Evolutionary conservation across 2,329 filamentous ascomycete genomes (phyloP).

Genomic region (Rhexocercosporidium sp.): DNA sequence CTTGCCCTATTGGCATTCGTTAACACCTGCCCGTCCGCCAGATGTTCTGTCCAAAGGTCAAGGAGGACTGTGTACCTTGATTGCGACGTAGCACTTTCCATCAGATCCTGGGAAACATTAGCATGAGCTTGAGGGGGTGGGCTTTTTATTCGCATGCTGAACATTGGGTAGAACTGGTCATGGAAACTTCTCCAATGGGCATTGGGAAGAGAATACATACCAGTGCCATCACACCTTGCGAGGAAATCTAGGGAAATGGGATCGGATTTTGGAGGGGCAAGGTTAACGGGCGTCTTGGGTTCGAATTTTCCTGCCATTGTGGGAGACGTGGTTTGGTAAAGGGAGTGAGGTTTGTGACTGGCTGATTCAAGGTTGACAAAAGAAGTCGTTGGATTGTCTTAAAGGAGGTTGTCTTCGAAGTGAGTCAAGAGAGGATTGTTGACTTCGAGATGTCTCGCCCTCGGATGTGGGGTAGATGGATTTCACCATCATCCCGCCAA

Average conservation of each 20-base stretch:
- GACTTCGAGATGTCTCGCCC: not conserved
- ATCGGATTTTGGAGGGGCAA: constrained; percentile 87
- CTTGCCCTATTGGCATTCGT: constrained; percentile 66
- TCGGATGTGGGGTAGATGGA: constrained; percentile 24
- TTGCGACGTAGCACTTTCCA: constrained; percentile 64
- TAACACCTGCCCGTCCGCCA: constrained; percentile 18
- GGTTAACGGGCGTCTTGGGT: constrained; percentile 75
- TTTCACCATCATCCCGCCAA: not conserved
- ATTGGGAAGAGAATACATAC: not conserved
- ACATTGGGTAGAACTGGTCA: not conserved
- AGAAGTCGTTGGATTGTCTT: not conserved
- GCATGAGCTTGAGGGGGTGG: too few species aligned
- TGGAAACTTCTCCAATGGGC: not conserved
- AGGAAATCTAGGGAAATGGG: constrained; percentile 82
- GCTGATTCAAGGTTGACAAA: not conserved
- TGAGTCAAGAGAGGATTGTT: not conserved
- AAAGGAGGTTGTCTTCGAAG: not conserved
- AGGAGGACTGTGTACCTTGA: constrained; percentile 57
- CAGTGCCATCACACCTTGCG: constrained; percentile 80
- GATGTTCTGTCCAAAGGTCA: not conserved
- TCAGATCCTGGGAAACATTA: constrained; percentile 58
- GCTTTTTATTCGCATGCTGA: too few species aligned
- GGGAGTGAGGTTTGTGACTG: not conserved
- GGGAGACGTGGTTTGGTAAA: not conserved
- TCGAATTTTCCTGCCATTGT: constrained; percentile 72